Evolutionary conservation across 805 yeast genomes (phyloP).

Genomic region (Barnettozyma sucrosica): DNA sequence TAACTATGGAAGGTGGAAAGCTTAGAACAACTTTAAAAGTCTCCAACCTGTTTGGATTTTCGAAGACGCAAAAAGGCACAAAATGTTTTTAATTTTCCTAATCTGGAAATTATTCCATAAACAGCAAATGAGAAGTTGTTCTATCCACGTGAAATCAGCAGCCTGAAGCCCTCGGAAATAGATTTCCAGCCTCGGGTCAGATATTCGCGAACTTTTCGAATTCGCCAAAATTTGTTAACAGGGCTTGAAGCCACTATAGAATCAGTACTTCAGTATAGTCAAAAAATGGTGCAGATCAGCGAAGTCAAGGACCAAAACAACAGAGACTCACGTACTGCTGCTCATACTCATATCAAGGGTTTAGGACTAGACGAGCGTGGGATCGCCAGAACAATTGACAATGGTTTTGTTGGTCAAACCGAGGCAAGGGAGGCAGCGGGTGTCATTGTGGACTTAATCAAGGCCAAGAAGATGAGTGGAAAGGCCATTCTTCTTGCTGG

Average conservation of each 20-base stretch:
- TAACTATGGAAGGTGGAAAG: neutral
- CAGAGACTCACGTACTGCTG: conserved; percentile 74
- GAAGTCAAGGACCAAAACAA: conserved; percentile 56
- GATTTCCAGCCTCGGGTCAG: neutral
- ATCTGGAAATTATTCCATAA: conserved; percentile 16
- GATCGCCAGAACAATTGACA: conserved; percentile 74
- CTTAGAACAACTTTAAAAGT: neutral
- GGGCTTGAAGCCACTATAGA: neutral
- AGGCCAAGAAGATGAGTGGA: conserved; percentile 88
- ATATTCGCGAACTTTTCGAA: neutral
- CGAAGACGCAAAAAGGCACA: neutral
- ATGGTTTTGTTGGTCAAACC: conserved; percentile 73
- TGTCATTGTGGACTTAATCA: conserved; percentile 86
- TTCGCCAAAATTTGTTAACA: conserved; percentile 1
- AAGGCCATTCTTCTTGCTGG: conserved; percentile 95
- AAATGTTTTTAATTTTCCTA: conserved; percentile 23
- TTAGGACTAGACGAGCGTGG: conserved; percentile 91
- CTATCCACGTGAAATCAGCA: neutral
- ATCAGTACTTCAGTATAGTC: neutral
- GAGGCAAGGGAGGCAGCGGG: conserved; percentile 91
- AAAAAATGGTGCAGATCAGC: conserved; percentile 66
- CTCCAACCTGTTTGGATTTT: neutral
- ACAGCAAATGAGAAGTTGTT: neutral
- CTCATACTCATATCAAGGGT: conserved; percentile 96
- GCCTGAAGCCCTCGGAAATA: neutral